Evolutionary conservation across 495 filamentous ascomycete species (phyloP).

Genomic region (Tetracladium setigerum): DNA sequence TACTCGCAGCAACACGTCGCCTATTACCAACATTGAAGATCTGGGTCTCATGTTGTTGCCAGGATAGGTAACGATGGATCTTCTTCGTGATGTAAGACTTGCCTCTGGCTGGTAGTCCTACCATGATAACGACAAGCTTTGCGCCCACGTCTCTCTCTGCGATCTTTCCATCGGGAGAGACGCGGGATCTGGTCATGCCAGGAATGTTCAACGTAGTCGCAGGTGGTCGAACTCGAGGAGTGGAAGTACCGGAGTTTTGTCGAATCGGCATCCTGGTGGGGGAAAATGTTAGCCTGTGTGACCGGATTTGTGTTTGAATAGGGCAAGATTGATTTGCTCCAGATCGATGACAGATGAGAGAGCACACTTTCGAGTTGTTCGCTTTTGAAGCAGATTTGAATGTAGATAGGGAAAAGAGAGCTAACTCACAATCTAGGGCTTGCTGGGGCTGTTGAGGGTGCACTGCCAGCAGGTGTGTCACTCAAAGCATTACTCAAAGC

Average conservation of each 20-base stretch:
- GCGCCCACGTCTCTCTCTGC: conserved; percentile 86
- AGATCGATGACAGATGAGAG: neutral
- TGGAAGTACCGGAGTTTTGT: conserved; percentile 53
- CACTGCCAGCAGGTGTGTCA: conserved; percentile 31
- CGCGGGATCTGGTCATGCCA: conserved; percentile 81
- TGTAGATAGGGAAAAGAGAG: conserved; percentile 9
- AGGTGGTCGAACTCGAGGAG: conserved; percentile 57
- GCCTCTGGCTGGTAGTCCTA: conserved; percentile 86
- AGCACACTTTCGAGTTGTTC: neutral
- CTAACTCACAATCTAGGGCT: conserved; percentile 45
- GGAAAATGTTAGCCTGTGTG: neutral
- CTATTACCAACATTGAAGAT: conserved; percentile 98
- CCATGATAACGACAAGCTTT: conserved; percentile 97
- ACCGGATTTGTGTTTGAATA: neutral
- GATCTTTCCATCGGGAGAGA: conserved; percentile 91
- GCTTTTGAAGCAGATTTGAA: neutral
- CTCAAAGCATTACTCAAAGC: conserved; percentile 13
- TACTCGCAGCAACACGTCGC: conserved; percentile 68
- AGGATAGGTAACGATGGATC: conserved; percentile 87
- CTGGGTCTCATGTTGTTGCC: conserved; percentile 88
- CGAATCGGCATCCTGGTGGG: conserved; percentile 38
- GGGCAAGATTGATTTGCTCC: neutral
- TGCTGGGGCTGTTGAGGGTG: conserved; percentile 43
- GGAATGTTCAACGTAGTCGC: conserved; percentile 83
- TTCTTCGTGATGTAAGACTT: conserved; percentile 99